Evolutionary conservation across 192 early-diverging fungal genomes (phyloP).

Genomic region (Backusella parvicylindrica): DNA sequence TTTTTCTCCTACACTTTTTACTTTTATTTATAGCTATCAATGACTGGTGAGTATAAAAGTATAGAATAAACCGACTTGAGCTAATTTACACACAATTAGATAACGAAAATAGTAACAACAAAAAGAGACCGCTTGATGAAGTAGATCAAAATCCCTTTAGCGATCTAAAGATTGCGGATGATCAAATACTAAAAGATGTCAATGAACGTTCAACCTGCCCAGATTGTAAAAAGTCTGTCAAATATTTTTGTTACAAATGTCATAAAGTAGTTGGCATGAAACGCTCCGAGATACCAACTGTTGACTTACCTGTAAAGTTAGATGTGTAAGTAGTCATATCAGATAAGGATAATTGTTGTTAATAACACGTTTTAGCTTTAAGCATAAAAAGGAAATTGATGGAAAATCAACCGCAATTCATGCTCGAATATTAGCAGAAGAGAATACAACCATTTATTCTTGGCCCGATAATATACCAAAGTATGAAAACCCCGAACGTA

Average conservation of each 20-base stretch:
- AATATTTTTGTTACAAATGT: constrained; percentile 77
- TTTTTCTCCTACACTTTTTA: neutral
- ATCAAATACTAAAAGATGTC: constrained; percentile 10
- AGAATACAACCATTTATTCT: constrained; percentile 61
- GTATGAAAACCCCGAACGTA: constrained; percentile 61
- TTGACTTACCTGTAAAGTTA: constrained; percentile 70
- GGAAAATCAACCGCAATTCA: constrained; percentile 90
- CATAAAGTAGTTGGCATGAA: constrained; percentile 47
- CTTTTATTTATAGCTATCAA: neutral
- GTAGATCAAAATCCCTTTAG: neutral
- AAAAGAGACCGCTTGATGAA: constrained; percentile 8
- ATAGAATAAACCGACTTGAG: neutral
- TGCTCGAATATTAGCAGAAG: constrained; percentile 73
- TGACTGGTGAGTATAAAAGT: neutral
- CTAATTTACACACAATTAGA: neutral
- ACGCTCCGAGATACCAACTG: constrained; percentile 48
- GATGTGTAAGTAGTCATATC: constrained; percentile 61
- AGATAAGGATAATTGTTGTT: no score
- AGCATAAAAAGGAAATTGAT: constrained; percentile 75
- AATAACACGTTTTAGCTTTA: constrained; percentile 47
- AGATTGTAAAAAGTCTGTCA: constrained; percentile 59
- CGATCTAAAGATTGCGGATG: neutral
- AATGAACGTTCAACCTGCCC: constrained; percentile 38
- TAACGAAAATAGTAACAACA: neutral
- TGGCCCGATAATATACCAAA: constrained; percentile 44